Evolutionary conservation across 202 grass and related monocot species (phyloP).

Genomic region (Hordeum pubiflorum): DNA sequence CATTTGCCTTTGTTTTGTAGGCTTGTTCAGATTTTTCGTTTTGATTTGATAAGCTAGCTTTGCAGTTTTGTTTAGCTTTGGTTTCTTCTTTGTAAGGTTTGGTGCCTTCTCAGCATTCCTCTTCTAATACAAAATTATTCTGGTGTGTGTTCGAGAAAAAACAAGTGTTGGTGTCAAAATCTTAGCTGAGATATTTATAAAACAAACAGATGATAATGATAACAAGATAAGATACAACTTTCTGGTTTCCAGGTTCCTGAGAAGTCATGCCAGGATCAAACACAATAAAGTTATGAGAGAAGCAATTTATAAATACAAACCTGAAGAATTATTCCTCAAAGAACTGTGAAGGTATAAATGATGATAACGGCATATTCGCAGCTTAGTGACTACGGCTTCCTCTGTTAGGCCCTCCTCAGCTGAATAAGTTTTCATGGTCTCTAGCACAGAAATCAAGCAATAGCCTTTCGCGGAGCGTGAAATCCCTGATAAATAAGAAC

Average conservation of each 20-base stretch:
- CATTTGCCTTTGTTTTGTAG: background rate
- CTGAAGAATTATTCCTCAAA: slow-evolving; percentile 89
- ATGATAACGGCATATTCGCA: slow-evolving; percentile 72
- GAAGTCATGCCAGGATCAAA: slow-evolving; percentile 1
- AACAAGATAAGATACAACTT: slow-evolving; percentile 11
- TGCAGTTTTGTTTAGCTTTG: background rate
- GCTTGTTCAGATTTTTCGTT: background rate
- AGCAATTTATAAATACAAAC: slow-evolving; percentile 34
- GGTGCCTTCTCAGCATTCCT: background rate
- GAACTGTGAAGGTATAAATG: slow-evolving; percentile 84
- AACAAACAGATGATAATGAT: slow-evolving; percentile 11
- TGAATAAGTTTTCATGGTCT: slow-evolving; percentile 98
- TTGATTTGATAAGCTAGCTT: background rate
- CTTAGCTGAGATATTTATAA: background rate
- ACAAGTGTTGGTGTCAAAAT: background rate
- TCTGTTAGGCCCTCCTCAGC: slow-evolving; percentile 91
- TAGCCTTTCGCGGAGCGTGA: slow-evolving; percentile 89
- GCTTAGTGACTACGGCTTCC: slow-evolving; percentile 81
- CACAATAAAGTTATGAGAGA: background rate
- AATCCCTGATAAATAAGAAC: slow-evolving; percentile 56
- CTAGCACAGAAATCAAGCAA: slow-evolving; percentile 82
- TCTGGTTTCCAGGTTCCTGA: background rate
- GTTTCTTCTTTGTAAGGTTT: background rate
- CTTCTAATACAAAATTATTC: background rate
- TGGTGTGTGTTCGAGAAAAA: background rate